Conservation (phyloP, 345 rosid species). For the Eucalyptus decipiens region DNA sequence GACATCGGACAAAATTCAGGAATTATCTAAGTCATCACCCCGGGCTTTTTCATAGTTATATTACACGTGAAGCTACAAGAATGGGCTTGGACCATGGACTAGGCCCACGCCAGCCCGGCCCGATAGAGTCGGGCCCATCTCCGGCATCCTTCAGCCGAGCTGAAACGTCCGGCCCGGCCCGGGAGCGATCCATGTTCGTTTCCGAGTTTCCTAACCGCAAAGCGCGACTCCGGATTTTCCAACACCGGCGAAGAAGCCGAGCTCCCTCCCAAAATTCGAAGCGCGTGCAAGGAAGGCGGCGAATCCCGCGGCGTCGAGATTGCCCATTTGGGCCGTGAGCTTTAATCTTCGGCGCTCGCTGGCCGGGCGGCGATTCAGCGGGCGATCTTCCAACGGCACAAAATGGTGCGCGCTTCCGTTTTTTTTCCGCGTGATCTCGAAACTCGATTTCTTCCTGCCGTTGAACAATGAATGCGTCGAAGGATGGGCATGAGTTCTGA, state of each 20-base stretch:
- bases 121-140: neutral
- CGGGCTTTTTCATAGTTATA: rapidly evolving
- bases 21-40: rapidly evolving
- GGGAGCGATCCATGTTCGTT: neutral
- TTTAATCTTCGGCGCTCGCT: neutral
- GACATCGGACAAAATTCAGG: rapidly evolving
- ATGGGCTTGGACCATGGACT: neutral
- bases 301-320: too few species aligned
- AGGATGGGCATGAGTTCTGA: neutral
- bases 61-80: neutral
- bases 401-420: neutral
- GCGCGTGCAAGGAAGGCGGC: neutral
- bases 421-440: neutral
- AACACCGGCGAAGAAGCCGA: neutral
- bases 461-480: too few species aligned
- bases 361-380: neutral
- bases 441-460: neutral
- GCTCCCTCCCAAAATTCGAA: neutral
- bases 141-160: rapidly evolving
- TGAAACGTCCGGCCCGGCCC: neutral
- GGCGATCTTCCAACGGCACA: neutral
- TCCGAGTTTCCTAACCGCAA: too few species aligned
- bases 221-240: neutral
- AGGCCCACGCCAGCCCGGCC: neutral
- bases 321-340: too few species aligned